Percentiles rank a stretch among this genome's conserved stretches.
Conservation (phyloP, 2,329 filamentous ascomycete genomes). For the Colletotrichum salicis region DNA sequence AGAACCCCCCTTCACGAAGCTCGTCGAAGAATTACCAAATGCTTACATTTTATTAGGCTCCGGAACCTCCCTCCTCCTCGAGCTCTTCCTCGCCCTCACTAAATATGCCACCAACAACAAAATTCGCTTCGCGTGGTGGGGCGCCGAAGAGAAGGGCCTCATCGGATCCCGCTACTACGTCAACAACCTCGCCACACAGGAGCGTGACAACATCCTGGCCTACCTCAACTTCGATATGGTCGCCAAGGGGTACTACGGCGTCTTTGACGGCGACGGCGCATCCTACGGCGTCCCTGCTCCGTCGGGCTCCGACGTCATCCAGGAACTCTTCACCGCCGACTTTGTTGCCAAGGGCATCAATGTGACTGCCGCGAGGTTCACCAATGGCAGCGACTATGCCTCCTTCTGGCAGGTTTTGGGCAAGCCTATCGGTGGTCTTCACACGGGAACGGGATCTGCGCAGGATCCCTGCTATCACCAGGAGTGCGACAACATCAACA, state of each 20-base stretch:
- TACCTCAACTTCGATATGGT: constrained; percentile 58
- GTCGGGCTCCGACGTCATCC: constrained; percentile 45
- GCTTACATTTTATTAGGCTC: constrained; percentile 37
- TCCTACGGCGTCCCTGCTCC: constrained; percentile 50
- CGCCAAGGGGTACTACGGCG: constrained; percentile 47
- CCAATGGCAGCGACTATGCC: constrained; percentile 69
- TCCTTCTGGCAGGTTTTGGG: constrained; percentile 64
- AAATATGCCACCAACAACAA: constrained; percentile 49
- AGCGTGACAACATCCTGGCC: constrained; percentile 47
- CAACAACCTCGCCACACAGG: constrained; percentile 44
- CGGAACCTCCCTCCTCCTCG: constrained; percentile 52
- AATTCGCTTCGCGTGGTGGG: constrained; percentile 58
- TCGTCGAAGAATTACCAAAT: no score
- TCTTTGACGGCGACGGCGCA: constrained; percentile 49
- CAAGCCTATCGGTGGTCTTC: constrained; percentile 66
- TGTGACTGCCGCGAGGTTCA: constrained; percentile 41
- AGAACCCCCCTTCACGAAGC: no score
- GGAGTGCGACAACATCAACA: constrained; percentile 51
- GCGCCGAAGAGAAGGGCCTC: constrained; percentile 56
- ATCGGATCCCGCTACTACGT: constrained; percentile 50
- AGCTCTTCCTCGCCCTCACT: constrained; percentile 51
- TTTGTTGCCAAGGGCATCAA: constrained; percentile 46
- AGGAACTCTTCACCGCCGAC: constrained; percentile 47
- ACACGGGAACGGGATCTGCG: constrained; percentile 68
- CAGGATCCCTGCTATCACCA: constrained; percentile 47